Evolutionary conservation across 257 asterid genomes (phyloP), one percentile per base, ranked within the genome.

Genomic region (Przewalskia tangutica): DNA sequence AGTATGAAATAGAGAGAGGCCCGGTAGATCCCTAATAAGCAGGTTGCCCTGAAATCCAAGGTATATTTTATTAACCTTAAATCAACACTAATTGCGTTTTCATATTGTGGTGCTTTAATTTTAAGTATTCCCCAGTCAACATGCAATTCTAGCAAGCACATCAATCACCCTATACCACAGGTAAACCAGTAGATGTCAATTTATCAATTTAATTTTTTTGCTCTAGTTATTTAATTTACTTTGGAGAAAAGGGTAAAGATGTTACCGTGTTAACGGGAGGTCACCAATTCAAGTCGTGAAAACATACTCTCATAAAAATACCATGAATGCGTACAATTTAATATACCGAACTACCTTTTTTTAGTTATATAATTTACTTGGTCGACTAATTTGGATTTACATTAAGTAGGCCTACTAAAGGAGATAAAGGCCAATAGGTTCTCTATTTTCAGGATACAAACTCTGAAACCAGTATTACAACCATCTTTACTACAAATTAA

Each of bases 11-110:
- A 23, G 13, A 48, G 7, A 66, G 27, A 68, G 77, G 55, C 9
- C 75, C 67, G 50, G 38, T 50, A 51, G 82, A 54, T 34, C 20
- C 79, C 40, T 46, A 59, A 1, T n/a, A 18, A 80, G 32, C 32
- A 27, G 67, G 73, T 81, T 64, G 0, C 77, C 85, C 86, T 79
- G 80, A 62, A 79, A 53, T 42, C 53, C 77, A 82, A 82, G 88
- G 85, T 63, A 63, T 51, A 53, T 42, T 50, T 85, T 85, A 82
- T 85, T 85, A 82, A 82, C 86, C 81, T 82, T 16, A 42, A 48
- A 73, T 20, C 50, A 70, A 51, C 83, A 63, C 34, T 7, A 51
- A 70, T 82, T 78, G 76, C 42, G 64, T 70, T 70, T 17, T 76
- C 82, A 82, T 23, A 63, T 17, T 6, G 34, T 79, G 18, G 13